Evolutionary conservation across 1,284 basidiomycete genomes (phyloP), one percentile per base, ranked within the genome.

Genomic region (Rhodotorula sp.): DNA sequence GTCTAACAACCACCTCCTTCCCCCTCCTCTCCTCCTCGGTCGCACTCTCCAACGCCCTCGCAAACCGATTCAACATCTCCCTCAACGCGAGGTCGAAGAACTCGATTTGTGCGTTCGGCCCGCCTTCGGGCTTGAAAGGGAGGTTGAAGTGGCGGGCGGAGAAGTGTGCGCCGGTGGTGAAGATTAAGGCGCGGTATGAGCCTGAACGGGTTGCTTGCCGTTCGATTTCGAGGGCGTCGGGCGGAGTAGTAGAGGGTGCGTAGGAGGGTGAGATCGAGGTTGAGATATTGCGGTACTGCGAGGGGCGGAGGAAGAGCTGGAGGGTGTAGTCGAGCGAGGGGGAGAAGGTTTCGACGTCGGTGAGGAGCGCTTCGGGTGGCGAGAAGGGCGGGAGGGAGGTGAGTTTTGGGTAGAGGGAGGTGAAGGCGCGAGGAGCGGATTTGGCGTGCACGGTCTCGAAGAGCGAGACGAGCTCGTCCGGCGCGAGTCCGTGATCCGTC

Each of bases 161-260:
- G 24, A 59, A 64, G 50, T 64, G 63, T 34, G 63, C 63, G 34
- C 34, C 63, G 22, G 63, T 64, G 18, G 55, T 44, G 56, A 58
- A 64, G 50, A 64, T 34, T 24, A 64, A 50, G 40, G 63, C 40
- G 37, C 37, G 50, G 56, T 64, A 64, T 2, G n/a, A 20, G 10
- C 44, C 63, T 20, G 37, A 46, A 22, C 40, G 51, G 13, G 51
- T 53, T 26, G 37, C 40, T 7, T 28, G 30, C 13, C 51, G 37
- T 20, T 57, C 46, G 18, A 51, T 18, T 3, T 16, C 59, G 48
- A 60, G 31, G 8, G 59, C 34, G 18, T 60, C 34, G 18, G 59
- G n/a, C 1, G 59, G 59, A 11, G 59, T 60, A 8, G 59, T 52
- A 9, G 10, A 24, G 16, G 31, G n/a, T 4, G 34, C 50, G 20